Evolutionary conservation across 225 moss, liverwort and hornwort genomes (phyloP).

Genomic region (Sphagnum contortum): DNA sequence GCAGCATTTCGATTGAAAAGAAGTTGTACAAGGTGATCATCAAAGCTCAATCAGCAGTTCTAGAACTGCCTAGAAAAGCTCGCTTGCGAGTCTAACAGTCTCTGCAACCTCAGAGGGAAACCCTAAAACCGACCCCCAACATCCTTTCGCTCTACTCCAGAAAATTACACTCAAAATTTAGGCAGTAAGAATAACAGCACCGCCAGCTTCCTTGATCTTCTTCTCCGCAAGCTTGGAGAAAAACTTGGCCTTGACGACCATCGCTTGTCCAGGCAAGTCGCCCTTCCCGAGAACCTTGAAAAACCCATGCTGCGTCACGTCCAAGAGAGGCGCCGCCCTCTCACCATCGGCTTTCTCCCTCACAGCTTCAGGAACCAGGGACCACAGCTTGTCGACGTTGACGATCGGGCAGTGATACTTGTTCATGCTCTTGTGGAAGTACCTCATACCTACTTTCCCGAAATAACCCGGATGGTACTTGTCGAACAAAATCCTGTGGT

Average conservation of each 20-base stretch:
- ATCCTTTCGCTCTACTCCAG: too few species aligned
- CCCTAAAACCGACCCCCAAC: too few species aligned
- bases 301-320: slow-evolving; percentile 3
- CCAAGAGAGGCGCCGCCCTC: slow-evolving; percentile 3
- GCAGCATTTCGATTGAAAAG: too few species aligned
- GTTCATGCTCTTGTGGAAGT: slow-evolving; percentile 5
- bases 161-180: background rate
- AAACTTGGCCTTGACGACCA: slow-evolving; percentile 8
- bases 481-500: slow-evolving; percentile 5
- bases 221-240: slow-evolving; percentile 4
- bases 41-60: too few species aligned
- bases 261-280: slow-evolving; percentile 1
- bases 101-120: too few species aligned
- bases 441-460: slow-evolving; percentile 5
- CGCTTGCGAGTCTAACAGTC: too few species aligned
- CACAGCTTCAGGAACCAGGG: slow-evolving; percentile 4
- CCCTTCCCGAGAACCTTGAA: slow-evolving; percentile 6
- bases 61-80: too few species aligned
- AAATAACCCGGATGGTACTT: slow-evolving; percentile 3
- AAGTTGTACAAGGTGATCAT: too few species aligned
- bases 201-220: slow-evolving; percentile 7
- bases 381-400: slow-evolving; percentile 6
- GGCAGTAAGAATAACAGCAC: slow-evolving; percentile 5
- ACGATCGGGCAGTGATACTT: slow-evolving; percentile 5
- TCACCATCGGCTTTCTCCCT: slow-evolving; percentile 5